Percentiles rank a stretch among this genome's conserved stretches.
Evolutionary conservation across 2,329 filamentous ascomycete genomes (phyloP).

Genomic region (Trichoderma semiorbis): DNA sequence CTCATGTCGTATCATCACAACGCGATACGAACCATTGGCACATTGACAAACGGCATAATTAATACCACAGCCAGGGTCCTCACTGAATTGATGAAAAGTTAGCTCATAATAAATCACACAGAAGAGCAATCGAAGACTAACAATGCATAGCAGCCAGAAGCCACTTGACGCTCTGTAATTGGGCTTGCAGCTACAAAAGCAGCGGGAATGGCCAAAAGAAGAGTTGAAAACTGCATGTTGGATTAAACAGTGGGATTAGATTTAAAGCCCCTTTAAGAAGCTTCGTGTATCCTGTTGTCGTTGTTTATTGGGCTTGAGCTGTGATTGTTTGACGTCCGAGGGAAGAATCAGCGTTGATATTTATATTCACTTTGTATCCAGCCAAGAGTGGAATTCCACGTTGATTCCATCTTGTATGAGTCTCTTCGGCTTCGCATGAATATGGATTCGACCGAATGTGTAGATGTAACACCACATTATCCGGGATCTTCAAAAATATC

Average conservation of each 20-base stretch:
- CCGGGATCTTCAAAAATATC: not conserved
- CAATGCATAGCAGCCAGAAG: not conserved
- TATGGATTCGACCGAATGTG: not conserved
- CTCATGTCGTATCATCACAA: not conserved
- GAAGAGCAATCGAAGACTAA: not conserved
- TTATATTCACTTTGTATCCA: not conserved
- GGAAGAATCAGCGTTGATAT: not conserved
- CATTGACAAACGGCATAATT: not conserved
- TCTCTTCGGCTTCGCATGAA: not conserved
- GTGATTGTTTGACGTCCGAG: not conserved
- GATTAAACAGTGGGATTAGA: not conserved
- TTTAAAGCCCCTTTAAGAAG: not conserved
- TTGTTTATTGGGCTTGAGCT: not conserved
- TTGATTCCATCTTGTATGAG: not conserved
- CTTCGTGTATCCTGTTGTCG: not conserved
- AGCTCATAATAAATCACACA: not conserved
- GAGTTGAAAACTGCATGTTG: not conserved
- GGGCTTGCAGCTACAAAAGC: not conserved
- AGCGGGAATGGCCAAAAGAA: not conserved
- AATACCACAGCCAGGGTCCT: not conserved
- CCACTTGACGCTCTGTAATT: not conserved
- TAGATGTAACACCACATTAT: not conserved
- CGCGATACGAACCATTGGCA: not conserved
- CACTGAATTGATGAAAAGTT: not conserved
- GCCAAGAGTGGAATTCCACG: not conserved